phyloP scores from a whole-genome alignment of 2,329 filamentous ascomycete genomes.

The Colletotrichum tanaceti region DNA sequence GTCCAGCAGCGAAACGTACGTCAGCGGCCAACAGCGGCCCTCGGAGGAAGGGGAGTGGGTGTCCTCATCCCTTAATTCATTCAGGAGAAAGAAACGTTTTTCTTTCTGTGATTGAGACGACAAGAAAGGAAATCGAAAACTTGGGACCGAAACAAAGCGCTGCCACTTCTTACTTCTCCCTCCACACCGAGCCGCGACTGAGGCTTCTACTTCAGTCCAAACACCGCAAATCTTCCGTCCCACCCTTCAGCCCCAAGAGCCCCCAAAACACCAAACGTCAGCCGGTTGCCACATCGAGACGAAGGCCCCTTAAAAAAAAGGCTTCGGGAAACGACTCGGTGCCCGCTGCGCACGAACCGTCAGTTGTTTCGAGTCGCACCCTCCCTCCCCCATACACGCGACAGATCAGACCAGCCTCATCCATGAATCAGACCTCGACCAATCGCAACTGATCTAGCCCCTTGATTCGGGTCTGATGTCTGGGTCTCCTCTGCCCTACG shows the following conservation, averaged over 20 bases:
- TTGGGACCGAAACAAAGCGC: conserved; percentile 20
- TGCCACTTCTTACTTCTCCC: conserved; percentile 23
- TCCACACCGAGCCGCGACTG: not conserved
- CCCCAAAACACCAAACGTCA: conserved; percentile 15
- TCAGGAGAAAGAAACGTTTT: not conserved
- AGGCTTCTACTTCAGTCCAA: conserved; percentile 28
- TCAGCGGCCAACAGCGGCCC: not conserved
- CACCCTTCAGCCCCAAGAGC: conserved; percentile 13
- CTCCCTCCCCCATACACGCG: not conserved
- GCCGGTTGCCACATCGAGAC: not conserved
- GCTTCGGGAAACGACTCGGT: conserved; percentile 18
- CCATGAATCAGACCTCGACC: conserved; percentile 21
- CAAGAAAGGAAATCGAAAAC: not conserved
- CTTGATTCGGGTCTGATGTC: conserved; percentile 4
- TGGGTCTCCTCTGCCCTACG: not conserved
- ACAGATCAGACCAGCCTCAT: conserved; percentile 17
- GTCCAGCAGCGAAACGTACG: conserved; percentile 4
- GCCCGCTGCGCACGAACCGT: conserved; percentile 28
- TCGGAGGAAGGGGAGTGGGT: not conserved
- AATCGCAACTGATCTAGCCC: conserved; percentile 22
- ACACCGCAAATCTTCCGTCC: conserved; percentile 27
- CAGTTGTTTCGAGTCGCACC: conserved; percentile 28
- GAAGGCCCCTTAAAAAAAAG: not conserved
- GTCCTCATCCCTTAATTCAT: not conserved
- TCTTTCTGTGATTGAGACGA: conserved; percentile 14